Evolutionary conservation across 371 early-diverging fungal species (phyloP).

Genomic region (Syncephalis fuscata): DNA sequence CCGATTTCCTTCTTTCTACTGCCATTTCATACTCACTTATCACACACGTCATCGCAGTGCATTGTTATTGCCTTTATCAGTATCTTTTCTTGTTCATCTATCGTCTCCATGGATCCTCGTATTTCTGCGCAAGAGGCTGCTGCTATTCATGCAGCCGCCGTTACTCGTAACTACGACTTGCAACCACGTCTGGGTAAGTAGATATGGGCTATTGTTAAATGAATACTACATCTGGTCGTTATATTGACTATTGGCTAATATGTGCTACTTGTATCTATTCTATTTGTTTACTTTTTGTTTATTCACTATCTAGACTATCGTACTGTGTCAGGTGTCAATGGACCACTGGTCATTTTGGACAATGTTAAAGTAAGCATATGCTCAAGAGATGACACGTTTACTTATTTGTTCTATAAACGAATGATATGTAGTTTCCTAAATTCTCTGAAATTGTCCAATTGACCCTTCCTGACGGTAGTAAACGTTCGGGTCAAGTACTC

Average conservation of each 20-base stretch:
- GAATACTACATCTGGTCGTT: constrained; percentile 3
- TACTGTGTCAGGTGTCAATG: constrained; percentile 98
- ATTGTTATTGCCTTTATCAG: too few relatives aligned
- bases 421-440: constrained; percentile 65
- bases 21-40: too few relatives aligned
- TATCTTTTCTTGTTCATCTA: too few relatives aligned
- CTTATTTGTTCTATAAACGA: constrained; percentile 3
- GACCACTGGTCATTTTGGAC: constrained; percentile 98
- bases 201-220: constrained; percentile 4
- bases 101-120: constrained; percentile 4
- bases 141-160: constrained; percentile 59
- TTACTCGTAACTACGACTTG: constrained; percentile 70
- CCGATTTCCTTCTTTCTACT: too few relatives aligned
- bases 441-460: constrained; percentile 98
- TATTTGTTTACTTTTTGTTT: too few relatives aligned
- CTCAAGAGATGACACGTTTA: not conserved
- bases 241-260: constrained; percentile 1
- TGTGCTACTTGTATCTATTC: too few relatives aligned
- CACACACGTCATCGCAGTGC: too few relatives aligned
- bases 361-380: constrained; percentile 72
- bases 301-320: constrained; percentile 94
- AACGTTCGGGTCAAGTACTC: constrained; percentile 96
- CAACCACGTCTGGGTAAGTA: constrained; percentile 79
- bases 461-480: constrained; percentile 94
- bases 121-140: constrained; percentile 39